A percentile compares a stretch with the other conserved stretches of the same genome.
Conservation (phyloP, 2,329 filamentous ascomycete species). For the Cladosporium sp. region DNA sequence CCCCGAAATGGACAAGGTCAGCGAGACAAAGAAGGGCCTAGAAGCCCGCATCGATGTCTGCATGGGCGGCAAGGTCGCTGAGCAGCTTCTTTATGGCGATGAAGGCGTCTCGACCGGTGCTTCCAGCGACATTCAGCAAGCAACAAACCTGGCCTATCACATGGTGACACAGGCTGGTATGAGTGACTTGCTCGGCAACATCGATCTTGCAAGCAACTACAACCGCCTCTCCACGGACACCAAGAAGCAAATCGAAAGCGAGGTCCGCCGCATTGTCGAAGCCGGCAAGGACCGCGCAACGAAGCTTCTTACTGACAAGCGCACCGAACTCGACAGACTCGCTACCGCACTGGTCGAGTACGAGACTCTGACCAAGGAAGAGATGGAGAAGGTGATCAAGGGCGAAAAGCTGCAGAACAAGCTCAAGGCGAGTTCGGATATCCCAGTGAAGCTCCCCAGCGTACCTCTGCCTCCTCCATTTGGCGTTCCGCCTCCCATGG, state of each 20-base stretch:
- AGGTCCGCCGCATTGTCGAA: conserved; percentile 80
- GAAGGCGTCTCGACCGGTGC: conserved; percentile 90
- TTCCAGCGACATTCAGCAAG: conserved; percentile 73
- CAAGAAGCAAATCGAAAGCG: conserved; percentile 80
- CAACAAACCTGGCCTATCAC: conserved; percentile 75
- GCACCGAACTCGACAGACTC: conserved; percentile 80
- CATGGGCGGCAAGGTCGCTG: conserved; percentile 83
- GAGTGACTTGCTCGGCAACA: conserved; percentile 80
- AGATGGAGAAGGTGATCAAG: conserved; percentile 84
- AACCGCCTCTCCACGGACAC: conserved; percentile 79
- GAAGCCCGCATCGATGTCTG: conserved; percentile 73
- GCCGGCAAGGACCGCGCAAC: conserved; percentile 73
- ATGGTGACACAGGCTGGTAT: conserved; percentile 91
- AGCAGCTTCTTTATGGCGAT: conserved; percentile 87
- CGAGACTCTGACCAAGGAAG: conserved; percentile 82
- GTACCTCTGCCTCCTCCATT: conserved; percentile 5
- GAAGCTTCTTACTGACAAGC: conserved; percentile 66
- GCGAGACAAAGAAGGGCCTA: conserved; percentile 79
- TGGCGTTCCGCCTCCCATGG: conserved; percentile 2
- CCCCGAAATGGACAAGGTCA: conserved; percentile 90
- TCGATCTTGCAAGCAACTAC: conserved; percentile 81
- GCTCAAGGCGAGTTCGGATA: conserved; percentile 52
- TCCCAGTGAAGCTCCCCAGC: conserved; percentile 64
- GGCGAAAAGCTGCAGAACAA: conserved; percentile 77
- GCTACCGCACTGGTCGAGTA: conserved; percentile 90